Percentiles rank a stretch among this genome's conserved stretches.
phyloP scores from a whole-genome alignment of 352 stramenopile species.

The Phytophthora pseudosyringae region DNA sequence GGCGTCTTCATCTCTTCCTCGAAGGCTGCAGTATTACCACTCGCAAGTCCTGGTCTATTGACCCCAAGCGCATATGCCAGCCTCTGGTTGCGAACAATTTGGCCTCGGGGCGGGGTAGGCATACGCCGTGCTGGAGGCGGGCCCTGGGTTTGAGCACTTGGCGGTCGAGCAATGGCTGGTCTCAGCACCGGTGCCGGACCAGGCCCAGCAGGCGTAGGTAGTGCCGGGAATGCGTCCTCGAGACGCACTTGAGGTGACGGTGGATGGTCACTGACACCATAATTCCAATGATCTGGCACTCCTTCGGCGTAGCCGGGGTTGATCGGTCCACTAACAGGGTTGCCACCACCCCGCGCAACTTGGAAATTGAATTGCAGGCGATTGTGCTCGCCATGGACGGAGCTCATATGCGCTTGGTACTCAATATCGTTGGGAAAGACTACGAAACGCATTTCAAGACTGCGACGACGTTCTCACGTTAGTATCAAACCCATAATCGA shows the following conservation, averaged over 20 bases:
- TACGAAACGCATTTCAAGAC: slow-evolving; percentile 85
- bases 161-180: slow-evolving; percentile 49
- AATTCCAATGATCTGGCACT: slow-evolving; percentile 70
- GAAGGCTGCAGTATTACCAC: slow-evolving; percentile 54
- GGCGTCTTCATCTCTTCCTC: slow-evolving; percentile 82
- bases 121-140: slow-evolving; percentile 26
- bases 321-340: slow-evolving; percentile 50
- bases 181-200: slow-evolving; percentile 45
- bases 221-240: slow-evolving; percentile 71
- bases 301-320: slow-evolving; percentile 37
- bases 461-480: slow-evolving; percentile 25
- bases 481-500: slow-evolving; percentile 1
- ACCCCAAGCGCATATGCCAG: slow-evolving; percentile 71
- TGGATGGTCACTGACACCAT: slow-evolving; percentile 40
- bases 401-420: slow-evolving; percentile 86
- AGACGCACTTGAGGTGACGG: slow-evolving; percentile 33
- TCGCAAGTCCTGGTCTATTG: slow-evolving; percentile 42
- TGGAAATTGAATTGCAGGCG: slow-evolving; percentile 81
- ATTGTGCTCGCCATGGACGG: slow-evolving; percentile 75
- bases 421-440: slow-evolving; percentile 90
- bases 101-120: slow-evolving; percentile 44
- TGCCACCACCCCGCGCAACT: slow-evolving; percentile 62
- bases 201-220: slow-evolving; percentile 53
- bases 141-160: slow-evolving; percentile 21
- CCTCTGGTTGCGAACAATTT: slow-evolving; percentile 74